Base-by-base conservation (phyloP, 2,329 filamentous ascomycete genomes). In the Fusarium circinatum region DNA sequence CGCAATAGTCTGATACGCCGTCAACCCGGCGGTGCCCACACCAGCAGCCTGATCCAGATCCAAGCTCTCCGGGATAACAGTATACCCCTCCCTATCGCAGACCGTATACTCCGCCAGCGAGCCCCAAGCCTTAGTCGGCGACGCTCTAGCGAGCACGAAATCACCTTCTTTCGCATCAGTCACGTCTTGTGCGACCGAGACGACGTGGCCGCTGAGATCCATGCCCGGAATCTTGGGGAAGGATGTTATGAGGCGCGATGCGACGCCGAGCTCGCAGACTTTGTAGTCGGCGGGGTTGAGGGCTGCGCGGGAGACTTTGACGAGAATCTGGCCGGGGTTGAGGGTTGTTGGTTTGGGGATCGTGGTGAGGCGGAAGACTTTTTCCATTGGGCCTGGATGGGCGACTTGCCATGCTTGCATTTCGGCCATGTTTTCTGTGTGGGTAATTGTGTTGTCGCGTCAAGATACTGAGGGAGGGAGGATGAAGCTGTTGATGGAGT, bases 201-300 rank as follows among this genome's bases (percentile, higher is more conserved):
- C 82, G 8, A 90, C 84, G 24, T 77, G 82, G 30, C 89, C 89
- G 71, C 83, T 82, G 71, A 88, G 87, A 75, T 91, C 89, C 74
- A 85, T 83, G 24, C 85, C 85, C 0, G 85, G 85, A 3, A 81
- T 85, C 24, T 83, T 83, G 28, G 88, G 87, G 65, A 78, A 82
- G 13, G 71, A 59, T 0, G 78, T 52, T 7, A 79, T 36, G 17
- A 72, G 73, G 28, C 81, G 81, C 9, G 84, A 79, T 39, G 83
- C 71, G 45, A 86, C 6, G 15, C 82, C 82, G 8, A 85, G 62
- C 56, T 85, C 84, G n/a, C 81, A 75, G 9, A 86, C 52, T 69
- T 88, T 88, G 83, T 84, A 84, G 78, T 89, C 87, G 64, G 84
- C 83, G 0, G 86, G 87, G 75, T 89, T 88, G 39, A 87, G 77